These are phyloP conservation scores for Termitomyces sp. DNA, from an alignment of 768 basidiomycete species.

Conservation along the genomic window DNA sequence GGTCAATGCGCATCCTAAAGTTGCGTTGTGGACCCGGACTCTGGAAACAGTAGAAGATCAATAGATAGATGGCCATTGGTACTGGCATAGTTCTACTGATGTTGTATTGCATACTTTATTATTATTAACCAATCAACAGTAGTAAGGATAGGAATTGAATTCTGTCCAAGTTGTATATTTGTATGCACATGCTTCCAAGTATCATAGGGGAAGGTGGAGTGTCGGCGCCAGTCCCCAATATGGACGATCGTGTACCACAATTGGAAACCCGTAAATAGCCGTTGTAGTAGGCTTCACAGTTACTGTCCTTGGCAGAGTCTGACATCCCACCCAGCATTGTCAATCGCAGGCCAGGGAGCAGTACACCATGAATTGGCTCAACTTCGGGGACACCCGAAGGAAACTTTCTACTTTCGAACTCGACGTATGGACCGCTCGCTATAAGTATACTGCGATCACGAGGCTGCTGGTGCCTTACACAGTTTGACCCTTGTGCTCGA, in stretches of 20 bases:
- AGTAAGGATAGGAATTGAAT: neutral
- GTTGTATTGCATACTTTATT: neutral
- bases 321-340: too few relatives aligned
- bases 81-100: neutral
- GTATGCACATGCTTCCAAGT: neutral
- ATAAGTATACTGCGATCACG: neutral
- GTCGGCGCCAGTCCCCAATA: neutral
- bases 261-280: too few relatives aligned
- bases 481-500: neutral
- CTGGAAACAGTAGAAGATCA: slow-evolving; percentile 41
- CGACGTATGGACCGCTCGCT: neutral
- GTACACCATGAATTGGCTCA: too few relatives aligned
- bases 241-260: too few relatives aligned
- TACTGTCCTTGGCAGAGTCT: too few relatives aligned
- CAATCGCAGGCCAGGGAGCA: too few relatives aligned
- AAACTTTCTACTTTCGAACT: neutral
- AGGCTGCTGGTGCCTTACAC: neutral
- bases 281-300: neutral
- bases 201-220: neutral
- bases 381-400: neutral
- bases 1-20: slow-evolving; percentile 72
- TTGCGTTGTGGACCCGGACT: slow-evolving; percentile 66
- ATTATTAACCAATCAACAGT: neutral
- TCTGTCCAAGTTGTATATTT: neutral
- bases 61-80: slow-evolving; percentile 8